phyloP scores from a whole-genome alignment of 2,329 filamentous ascomycete species.

The Xylaria sp. region DNA sequence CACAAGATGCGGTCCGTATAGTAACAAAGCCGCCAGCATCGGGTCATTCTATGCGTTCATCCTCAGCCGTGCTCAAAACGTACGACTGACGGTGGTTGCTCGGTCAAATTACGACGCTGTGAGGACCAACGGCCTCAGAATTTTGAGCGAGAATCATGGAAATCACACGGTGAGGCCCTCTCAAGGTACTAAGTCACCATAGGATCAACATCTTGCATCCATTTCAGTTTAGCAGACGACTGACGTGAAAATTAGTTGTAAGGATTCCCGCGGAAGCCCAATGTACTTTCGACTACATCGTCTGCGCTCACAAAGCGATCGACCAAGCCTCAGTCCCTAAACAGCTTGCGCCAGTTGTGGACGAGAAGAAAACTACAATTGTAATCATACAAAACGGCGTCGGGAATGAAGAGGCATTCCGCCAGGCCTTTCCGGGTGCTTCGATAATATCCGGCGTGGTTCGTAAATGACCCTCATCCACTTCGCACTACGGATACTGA shows the following conservation, averaged over 20 bases:
- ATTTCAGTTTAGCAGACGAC: neutral
- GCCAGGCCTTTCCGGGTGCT: constrained; percentile 58
- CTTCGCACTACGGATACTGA: neutral
- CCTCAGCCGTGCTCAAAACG: constrained; percentile 54
- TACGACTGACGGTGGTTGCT: constrained; percentile 68
- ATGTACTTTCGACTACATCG: constrained; percentile 63
- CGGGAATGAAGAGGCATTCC: constrained; percentile 66
- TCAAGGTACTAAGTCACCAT: constrained; percentile 47
- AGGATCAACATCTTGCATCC: neutral
- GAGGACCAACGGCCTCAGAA: constrained; percentile 60
- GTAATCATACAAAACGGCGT: constrained; percentile 72
- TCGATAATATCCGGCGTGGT: constrained; percentile 67
- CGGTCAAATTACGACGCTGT: constrained; percentile 69
- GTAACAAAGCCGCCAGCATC: constrained; percentile 53
- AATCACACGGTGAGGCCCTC: constrained; percentile 62
- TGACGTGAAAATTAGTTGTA: constrained; percentile 52
- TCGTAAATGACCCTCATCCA: constrained; percentile 41
- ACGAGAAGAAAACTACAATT: constrained; percentile 58
- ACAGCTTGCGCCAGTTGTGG: constrained; percentile 51
- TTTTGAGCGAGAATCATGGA: constrained; percentile 66
- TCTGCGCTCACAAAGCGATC: constrained; percentile 66
- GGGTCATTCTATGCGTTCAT: constrained; percentile 69
- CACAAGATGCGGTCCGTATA: neutral
- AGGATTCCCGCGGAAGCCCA: constrained; percentile 58
- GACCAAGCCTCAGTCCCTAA: constrained; percentile 53